A percentile compares a stretch with the other conserved stretches of the same genome.
Conservation (phyloP, 345 rosid genomes). For the Rhizophora mangle region DNA sequence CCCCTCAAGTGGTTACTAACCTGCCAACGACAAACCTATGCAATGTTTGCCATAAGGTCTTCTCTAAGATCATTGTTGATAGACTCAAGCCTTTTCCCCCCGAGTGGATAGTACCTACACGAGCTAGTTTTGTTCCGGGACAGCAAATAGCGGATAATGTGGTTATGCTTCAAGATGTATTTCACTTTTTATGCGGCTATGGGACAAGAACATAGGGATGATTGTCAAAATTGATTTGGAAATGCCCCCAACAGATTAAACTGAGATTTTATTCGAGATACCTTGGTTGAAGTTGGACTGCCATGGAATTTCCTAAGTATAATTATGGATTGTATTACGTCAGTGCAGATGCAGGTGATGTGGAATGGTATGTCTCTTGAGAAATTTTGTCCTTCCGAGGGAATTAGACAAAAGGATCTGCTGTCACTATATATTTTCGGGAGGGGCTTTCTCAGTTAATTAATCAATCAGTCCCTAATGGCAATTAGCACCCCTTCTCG, state of each 20-base stretch:
- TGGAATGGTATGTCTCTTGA: not conserved
- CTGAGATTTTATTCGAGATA: no score
- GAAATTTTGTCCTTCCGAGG: not conserved
- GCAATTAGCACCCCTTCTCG: no score
- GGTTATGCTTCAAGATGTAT: not conserved
- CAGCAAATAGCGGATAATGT: not conserved
- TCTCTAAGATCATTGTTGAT: not conserved
- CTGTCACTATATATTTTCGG: not conserved
- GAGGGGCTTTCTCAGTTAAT: not conserved
- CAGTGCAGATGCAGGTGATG: no score
- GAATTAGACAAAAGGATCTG: not conserved
- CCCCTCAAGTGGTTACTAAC: not conserved
- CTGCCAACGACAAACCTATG: no score
- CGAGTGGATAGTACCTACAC: not conserved
- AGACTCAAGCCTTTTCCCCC: not conserved
- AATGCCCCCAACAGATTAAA: not conserved
- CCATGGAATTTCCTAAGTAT: not conserved
- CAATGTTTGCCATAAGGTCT: not conserved
- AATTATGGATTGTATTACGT: no score
- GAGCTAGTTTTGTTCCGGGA: not conserved
- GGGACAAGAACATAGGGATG: not conserved
- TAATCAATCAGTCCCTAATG: not conserved
- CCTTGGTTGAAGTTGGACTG: not conserved
- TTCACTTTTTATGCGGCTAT: not conserved
- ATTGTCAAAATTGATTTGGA: no score